Evolutionary conservation across 768 basidiomycete genomes (phyloP).

Genomic region (Termitomyces sp.): DNA sequence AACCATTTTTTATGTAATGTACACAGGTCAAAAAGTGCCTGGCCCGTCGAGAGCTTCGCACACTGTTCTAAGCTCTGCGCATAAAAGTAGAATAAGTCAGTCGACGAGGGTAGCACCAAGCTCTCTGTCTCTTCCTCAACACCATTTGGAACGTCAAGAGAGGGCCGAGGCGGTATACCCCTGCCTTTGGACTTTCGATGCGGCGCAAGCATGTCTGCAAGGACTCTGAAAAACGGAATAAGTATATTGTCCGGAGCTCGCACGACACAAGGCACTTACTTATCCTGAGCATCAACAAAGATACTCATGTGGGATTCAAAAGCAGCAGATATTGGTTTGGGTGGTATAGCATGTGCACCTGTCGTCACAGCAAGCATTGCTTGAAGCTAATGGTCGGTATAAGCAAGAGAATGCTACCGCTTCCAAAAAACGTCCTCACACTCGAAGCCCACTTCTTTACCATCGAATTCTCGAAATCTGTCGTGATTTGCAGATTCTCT

Average conservation of each 20-base stretch:
- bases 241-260: background rate
- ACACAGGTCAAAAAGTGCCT: conserved; percentile 77
- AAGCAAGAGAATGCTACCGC: background rate
- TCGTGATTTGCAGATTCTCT: conserved; percentile 80
- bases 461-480: conserved; percentile 85
- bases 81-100: conserved; percentile 96
- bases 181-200: conserved; percentile 52
- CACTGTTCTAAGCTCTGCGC: conserved; percentile 94
- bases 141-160: conserved; percentile 53
- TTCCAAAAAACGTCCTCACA: conserved; percentile 30
- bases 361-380: conserved; percentile 58
- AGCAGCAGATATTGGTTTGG: conserved; percentile 78
- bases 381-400: conserved; percentile 40
- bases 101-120: conserved; percentile 87
- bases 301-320: conserved; percentile 92
- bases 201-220: conserved; percentile 85
- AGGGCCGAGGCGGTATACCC: conserved; percentile 49
- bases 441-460: conserved; percentile 77
- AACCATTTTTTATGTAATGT: conserved; percentile 92
- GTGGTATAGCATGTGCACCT: conserved; percentile 41
- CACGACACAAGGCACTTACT: conserved; percentile 38
- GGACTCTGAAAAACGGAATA: conserved; percentile 47
- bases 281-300: conserved; percentile 96
- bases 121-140: conserved; percentile 40
- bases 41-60: conserved; percentile 81